Evolutionary conservation across 1,284 basidiomycete genomes (phyloP).

Genomic region (Malassezia pachydermatis): DNA sequence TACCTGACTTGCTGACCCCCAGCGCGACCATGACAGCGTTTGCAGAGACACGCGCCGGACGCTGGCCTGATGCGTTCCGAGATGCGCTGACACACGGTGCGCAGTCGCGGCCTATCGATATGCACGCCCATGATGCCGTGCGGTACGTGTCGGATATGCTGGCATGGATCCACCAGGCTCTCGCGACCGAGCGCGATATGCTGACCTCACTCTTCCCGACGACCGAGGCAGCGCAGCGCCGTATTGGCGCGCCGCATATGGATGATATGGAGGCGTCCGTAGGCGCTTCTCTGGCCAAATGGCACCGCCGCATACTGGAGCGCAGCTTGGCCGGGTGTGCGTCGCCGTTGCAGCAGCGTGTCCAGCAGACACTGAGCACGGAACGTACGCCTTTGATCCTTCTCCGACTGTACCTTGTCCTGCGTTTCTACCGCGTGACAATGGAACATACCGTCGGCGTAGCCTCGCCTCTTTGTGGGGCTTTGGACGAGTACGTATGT

Average conservation of each 20-base stretch:
- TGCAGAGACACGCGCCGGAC: constrained; percentile 68
- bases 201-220: constrained; percentile 26
- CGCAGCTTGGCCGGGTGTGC: constrained; percentile 71
- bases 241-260: constrained; percentile 13
- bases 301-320: constrained; percentile 67
- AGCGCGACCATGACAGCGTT: constrained; percentile 58
- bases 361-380: constrained; percentile 79
- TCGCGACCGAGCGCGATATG: constrained; percentile 80
- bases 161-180: constrained; percentile 93
- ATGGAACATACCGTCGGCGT: constrained; percentile 83
- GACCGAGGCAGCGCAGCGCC: constrained; percentile 13
- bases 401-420: constrained; percentile 82
- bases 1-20: neutral
- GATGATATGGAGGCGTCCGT: neutral
- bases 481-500: constrained; percentile 59
- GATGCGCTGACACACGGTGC: constrained; percentile 80
- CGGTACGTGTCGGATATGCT: constrained; percentile 97
- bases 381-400: constrained; percentile 84
- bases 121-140: constrained; percentile 91
- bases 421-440: constrained; percentile 84
- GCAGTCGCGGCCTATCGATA: constrained; percentile 68
- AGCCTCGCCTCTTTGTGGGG: constrained; percentile 64
- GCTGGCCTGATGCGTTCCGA: constrained; percentile 69
- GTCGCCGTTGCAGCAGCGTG: constrained; percentile 65
- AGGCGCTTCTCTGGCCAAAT: constrained; percentile 18